Evolutionary conservation across 2,329 filamentous ascomycete species (phyloP), one percentile per base, ranked within the genome.

Genomic region (Paecilomyces sp.): DNA sequence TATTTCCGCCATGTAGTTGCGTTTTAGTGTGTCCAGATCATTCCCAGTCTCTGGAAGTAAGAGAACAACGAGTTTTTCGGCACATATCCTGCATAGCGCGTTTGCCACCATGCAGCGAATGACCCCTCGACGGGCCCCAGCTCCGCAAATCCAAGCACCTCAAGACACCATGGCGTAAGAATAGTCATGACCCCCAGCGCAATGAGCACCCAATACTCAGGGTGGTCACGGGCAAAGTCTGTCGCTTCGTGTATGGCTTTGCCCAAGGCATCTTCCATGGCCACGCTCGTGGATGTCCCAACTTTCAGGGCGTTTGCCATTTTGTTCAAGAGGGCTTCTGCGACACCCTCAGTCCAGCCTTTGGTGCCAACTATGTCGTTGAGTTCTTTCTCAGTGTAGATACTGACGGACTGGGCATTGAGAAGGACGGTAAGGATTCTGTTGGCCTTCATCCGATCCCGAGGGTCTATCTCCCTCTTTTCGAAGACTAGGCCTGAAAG

Each of bases 11-110:
- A 33, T 33, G 12, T 11, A 33, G 31, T 12, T 12, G 31, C 31
- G 6, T 33, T 11, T 33, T 30, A 63, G 31, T 62, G 61, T 65
- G 15, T 30, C 55, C 63, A 69, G 7, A 59, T 66, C 75, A 79
- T 79, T 0, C 77, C 76, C 61, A 79, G 62, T 15, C 74, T 66
- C 70, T 79, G 77, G 34, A 80, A 73, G 56, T 69, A 80, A 2
- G 71, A 72, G 60, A 79, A 77, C 13, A 80, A 62, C 3, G 76
- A 75, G 0, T 68, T 68, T 60, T 74, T 75, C 0, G 76, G 74
- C 57, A 79, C 74, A 55, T 71, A 71, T 1, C 75, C 76, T 2
- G 64, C 67, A 64, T 78, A 79, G 1, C 58, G 63, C 0, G 67
- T 58, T 64, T 78, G 72, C 75, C 77, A 80, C 62, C 62, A 66